Evolutionary conservation across 805 yeast genomes (phyloP).

Genomic region (Nematodospora valgi): DNA sequence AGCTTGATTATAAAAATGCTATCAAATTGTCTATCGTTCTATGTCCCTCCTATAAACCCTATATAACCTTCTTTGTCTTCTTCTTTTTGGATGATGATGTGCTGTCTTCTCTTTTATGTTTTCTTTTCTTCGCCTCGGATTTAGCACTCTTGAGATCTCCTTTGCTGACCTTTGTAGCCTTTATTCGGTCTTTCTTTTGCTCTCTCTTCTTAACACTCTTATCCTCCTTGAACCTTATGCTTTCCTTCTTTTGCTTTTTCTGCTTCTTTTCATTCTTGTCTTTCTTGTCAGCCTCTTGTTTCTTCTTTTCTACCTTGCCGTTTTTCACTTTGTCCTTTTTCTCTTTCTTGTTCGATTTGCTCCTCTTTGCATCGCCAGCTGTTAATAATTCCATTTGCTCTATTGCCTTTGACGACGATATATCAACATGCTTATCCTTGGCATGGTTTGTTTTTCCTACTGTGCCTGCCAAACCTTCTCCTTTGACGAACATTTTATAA

Average conservation of each 20-base stretch:
- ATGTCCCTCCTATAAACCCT: too few species aligned
- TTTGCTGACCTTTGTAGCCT: constrained; percentile 11
- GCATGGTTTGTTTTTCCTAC: constrained; percentile 40
- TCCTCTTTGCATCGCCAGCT: constrained; percentile 14
- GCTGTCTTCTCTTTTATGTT: too few species aligned
- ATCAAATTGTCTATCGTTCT: too few species aligned
- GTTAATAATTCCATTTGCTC: constrained; percentile 12
- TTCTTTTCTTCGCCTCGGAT: too few species aligned
- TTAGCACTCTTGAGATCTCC: too few species aligned
- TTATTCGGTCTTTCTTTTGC: constrained; percentile 16
- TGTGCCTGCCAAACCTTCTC: constrained; percentile 82
- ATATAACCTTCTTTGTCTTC: too few species aligned
- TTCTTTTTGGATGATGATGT: too few species aligned
- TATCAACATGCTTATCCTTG: constrained; percentile 12
- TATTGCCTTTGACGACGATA: constrained; percentile 10
- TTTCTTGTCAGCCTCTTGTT: too few species aligned
- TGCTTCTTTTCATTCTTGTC: constrained; percentile 19
- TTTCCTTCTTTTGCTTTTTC: constrained; percentile 19
- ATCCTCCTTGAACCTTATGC: constrained; percentile 19
- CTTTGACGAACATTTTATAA: constrained; percentile 82
- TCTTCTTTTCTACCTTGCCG: constrained; percentile 23
- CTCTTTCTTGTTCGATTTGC: constrained; percentile 21
- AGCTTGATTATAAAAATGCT: too few species aligned
- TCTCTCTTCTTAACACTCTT: constrained; percentile 17
- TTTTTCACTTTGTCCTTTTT: too few species aligned